Conservation (phyloP, 2,329 filamentous ascomycete species). For the Bimuria novae-zelandiae region DNA sequence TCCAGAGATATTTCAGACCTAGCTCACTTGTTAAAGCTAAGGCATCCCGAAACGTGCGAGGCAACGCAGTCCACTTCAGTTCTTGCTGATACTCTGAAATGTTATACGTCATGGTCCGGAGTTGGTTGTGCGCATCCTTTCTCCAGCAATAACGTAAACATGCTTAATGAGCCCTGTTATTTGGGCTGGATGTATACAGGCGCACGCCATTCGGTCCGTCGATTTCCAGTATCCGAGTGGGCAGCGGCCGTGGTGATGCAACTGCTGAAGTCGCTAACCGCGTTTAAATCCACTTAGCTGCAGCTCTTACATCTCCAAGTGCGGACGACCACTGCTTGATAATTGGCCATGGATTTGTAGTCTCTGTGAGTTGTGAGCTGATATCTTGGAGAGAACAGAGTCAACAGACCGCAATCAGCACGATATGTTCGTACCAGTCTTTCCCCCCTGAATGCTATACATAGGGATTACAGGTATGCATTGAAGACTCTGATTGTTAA, state of each 20-base stretch:
- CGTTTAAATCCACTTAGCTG: neutral
- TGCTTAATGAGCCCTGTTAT: neutral
- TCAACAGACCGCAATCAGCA: too few relatives aligned
- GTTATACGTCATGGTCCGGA: neutral
- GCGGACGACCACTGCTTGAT: neutral
- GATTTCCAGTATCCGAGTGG: neutral
- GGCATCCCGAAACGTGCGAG: neutral
- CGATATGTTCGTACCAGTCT: too few relatives aligned
- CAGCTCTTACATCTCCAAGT: neutral
- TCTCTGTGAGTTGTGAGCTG: neutral
- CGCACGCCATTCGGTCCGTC: neutral
- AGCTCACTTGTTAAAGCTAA: neutral
- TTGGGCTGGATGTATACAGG: neutral
- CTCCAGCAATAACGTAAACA: conserved; percentile 13
- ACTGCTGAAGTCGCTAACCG: neutral
- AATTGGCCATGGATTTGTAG: neutral
- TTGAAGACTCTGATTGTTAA: too few relatives aligned
- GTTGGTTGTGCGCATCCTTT: neutral
- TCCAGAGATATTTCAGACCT: neutral
- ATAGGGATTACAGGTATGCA: too few relatives aligned
- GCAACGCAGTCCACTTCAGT: neutral
- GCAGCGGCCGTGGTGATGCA: neutral
- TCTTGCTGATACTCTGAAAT: neutral
- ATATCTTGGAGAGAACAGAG: too few relatives aligned
- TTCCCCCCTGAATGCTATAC: too few relatives aligned